phyloP scores from a whole-genome alignment of 768 basidiomycete species.

The Amyloporia xantha region DNA sequence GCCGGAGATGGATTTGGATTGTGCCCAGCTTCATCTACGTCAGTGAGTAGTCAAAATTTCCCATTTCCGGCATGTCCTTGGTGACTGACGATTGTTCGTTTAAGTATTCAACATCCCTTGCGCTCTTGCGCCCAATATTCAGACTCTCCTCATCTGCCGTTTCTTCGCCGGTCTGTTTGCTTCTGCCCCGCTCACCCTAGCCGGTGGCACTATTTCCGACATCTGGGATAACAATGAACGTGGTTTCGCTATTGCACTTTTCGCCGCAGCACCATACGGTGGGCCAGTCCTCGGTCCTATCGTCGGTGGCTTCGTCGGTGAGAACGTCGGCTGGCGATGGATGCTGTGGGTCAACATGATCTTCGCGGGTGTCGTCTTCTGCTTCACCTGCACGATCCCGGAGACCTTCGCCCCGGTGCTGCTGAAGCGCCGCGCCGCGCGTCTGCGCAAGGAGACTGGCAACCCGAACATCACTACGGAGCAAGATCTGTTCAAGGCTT shows the following conservation, averaged over 20 bases:
- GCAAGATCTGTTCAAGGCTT: slow-evolving; percentile 33
- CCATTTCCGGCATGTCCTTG: not conserved
- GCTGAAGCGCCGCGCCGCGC: slow-evolving; percentile 31
- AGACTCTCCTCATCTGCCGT: slow-evolving; percentile 34
- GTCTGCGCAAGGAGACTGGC: slow-evolving; percentile 31
- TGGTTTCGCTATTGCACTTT: slow-evolving; percentile 35
- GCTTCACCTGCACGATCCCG: slow-evolving; percentile 28
- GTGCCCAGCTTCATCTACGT: slow-evolving; percentile 34
- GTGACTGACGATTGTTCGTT: not conserved
- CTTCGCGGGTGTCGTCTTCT: slow-evolving; percentile 28
- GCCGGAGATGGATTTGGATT: slow-evolving; percentile 31
- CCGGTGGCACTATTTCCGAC: slow-evolving; percentile 29
- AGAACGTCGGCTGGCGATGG: slow-evolving; percentile 33
- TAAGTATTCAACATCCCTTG: slow-evolving; percentile 34
- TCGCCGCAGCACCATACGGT: slow-evolving; percentile 35
- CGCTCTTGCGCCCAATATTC: slow-evolving; percentile 33
- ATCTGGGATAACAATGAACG: slow-evolving; percentile 32
- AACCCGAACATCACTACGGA: slow-evolving; percentile 33
- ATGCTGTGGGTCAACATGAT: slow-evolving; percentile 37
- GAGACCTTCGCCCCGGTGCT: slow-evolving; percentile 44
- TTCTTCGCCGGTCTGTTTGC: slow-evolving; percentile 37
- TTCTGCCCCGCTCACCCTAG: slow-evolving; percentile 30
- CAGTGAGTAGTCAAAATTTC: slow-evolving; percentile 12
- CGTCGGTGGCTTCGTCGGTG: slow-evolving; percentile 41
- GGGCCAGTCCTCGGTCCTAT: slow-evolving; percentile 47